These are phyloP conservation scores for Ustilago vetiveriae DNA, from an alignment of 1,284 basidiomycete genomes.

Conservation along the genomic window DNA sequence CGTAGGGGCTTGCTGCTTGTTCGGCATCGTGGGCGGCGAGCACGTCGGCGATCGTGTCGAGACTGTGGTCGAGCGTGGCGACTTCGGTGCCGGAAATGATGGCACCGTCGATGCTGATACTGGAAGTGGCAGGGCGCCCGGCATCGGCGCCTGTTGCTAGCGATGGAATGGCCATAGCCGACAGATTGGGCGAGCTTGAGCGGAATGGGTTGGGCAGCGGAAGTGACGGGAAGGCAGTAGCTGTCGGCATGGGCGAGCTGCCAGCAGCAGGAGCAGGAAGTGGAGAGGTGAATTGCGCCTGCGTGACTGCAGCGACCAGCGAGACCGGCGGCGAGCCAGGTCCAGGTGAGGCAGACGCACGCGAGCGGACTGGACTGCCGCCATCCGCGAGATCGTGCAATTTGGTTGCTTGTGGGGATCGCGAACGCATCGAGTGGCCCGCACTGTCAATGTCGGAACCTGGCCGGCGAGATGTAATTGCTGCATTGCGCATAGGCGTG, in stretches of 20 bases:
- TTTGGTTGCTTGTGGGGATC: slow-evolving; percentile 36
- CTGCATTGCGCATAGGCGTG: slow-evolving; percentile 10
- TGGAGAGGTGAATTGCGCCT: slow-evolving; percentile 15
- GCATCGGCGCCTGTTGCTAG: slow-evolving; percentile 37
- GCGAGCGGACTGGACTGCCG: slow-evolving; percentile 40
- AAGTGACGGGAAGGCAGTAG: slow-evolving; percentile 55
- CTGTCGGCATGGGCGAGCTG: slow-evolving; percentile 43
- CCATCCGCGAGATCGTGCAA: slow-evolving; percentile 24
- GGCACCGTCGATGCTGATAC: slow-evolving; percentile 65
- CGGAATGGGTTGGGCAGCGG: slow-evolving; percentile 59
- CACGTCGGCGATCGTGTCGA: slow-evolving; percentile 60
- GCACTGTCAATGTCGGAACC: slow-evolving; percentile 42
- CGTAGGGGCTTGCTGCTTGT: slow-evolving; percentile 48
- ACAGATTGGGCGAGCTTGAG: slow-evolving; percentile 47
- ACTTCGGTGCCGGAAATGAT: slow-evolving; percentile 58
- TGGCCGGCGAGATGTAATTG: slow-evolving; percentile 27
- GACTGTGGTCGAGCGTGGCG: slow-evolving; percentile 53
- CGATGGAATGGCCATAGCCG: slow-evolving; percentile 43
- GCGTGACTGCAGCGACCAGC: slow-evolving; percentile 33
- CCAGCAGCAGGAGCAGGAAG: slow-evolving; percentile 8
- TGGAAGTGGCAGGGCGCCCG: slow-evolving; percentile 45
- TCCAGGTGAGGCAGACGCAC: slow-evolving; percentile 28
- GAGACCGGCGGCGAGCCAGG: slow-evolving; percentile 28
- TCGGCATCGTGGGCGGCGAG: slow-evolving; percentile 45
- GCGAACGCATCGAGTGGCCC: slow-evolving; percentile 39